A percentile compares a stretch with the other conserved stretches of the same genome.
These are phyloP conservation scores for Herpetospermum pedunculosum DNA, from an alignment of 306 rosid genomes.

Conservation along the genomic window DNA sequence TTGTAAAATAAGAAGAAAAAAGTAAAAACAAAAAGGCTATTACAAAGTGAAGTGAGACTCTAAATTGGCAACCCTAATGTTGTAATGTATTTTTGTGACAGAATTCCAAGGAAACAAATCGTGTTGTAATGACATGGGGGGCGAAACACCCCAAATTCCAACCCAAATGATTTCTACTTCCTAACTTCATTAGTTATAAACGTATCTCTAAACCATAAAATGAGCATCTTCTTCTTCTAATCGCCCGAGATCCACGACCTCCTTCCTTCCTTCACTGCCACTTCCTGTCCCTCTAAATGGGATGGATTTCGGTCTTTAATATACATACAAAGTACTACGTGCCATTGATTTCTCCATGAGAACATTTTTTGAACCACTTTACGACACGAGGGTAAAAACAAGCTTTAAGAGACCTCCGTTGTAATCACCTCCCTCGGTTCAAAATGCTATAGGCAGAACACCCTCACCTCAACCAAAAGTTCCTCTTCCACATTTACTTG, in stretches of 20 bases:
- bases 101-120: not conserved
- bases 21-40: not conserved
- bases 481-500: slow-evolving; percentile 26
- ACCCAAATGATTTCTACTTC: not conserved
- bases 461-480: slow-evolving; percentile 26
- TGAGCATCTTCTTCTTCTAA: not conserved
- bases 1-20: not conserved
- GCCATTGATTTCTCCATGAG: not conserved
- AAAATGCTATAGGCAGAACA: slow-evolving; percentile 17
- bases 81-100: slow-evolving; percentile 2
- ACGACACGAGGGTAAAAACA: not conserved
- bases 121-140: not conserved
- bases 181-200: slow-evolving; percentile 12
- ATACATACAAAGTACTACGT: slow-evolving; percentile 21
- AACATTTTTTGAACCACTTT: not conserved
- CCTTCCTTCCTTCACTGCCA: slow-evolving; percentile 12
- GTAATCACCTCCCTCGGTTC: slow-evolving; percentile 20
- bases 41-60: slow-evolving; percentile 11
- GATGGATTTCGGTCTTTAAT: not conserved
- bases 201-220: slow-evolving; percentile 17
- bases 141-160: not conserved
- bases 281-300: slow-evolving; percentile 10
- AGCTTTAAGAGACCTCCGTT: slow-evolving; percentile 14
- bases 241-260: slow-evolving; percentile 2
- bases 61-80: slow-evolving; percentile 2